These are phyloP conservation scores for Populus euphratica DNA, from an alignment of 345 rosid species.

Conservation along the genomic window DNA sequence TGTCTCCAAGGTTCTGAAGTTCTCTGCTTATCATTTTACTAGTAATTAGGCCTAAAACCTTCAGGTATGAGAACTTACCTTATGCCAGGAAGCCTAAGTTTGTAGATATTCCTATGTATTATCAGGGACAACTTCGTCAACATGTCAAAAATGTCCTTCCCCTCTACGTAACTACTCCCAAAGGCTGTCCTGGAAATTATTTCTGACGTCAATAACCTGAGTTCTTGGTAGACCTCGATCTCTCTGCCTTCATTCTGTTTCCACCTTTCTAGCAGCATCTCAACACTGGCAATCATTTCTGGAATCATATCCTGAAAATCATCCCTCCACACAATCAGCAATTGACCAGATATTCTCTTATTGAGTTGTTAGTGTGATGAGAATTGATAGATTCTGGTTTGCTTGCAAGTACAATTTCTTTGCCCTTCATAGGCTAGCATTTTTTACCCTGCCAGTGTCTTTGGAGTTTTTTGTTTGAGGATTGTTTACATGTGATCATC, in stretches of 20 bases:
- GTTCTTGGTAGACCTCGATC: slow-evolving; percentile 38
- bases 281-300: slow-evolving; percentile 31
- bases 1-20: too few relatives aligned
- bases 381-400: too few relatives aligned
- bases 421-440: too few relatives aligned
- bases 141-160: slow-evolving; percentile 38
- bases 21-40: too few relatives aligned
- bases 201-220: slow-evolving; percentile 46
- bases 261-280: slow-evolving; percentile 46
- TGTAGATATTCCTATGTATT: slow-evolving; percentile 1
- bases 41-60: not conserved
- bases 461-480: not conserved
- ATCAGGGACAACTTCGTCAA: slow-evolving; percentile 20
- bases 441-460: too few relatives aligned
- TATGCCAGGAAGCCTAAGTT: slow-evolving; percentile 5
- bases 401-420: too few relatives aligned
- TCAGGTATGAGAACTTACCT: not conserved
- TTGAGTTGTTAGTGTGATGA: too few relatives aligned
- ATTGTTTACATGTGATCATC: too few relatives aligned
- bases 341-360: too few relatives aligned
- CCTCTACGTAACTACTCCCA: slow-evolving; percentile 46
- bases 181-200: slow-evolving; percentile 50
- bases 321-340: too few relatives aligned
- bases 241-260: slow-evolving; percentile 29
- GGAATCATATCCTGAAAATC: slow-evolving; percentile 30